Conservation (phyloP, 1,139 yeast genomes). For the Saccharomycopsis phalli region DNA sequence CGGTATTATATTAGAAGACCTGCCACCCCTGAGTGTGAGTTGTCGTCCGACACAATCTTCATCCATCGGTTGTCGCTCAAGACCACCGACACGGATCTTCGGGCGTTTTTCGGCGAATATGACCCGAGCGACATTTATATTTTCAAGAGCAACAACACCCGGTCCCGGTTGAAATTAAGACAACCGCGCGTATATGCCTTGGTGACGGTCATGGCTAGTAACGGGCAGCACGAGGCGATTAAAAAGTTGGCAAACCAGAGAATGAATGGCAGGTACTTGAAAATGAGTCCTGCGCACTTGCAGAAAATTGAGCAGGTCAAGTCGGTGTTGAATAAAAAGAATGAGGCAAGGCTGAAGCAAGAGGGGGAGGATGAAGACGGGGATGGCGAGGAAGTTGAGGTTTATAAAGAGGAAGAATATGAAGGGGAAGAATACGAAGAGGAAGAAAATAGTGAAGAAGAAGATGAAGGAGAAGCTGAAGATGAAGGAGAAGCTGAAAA, state of each 20-base stretch:
- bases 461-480: no score
- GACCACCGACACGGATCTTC: slow-evolving; percentile 35
- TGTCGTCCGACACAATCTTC: slow-evolving; percentile 44
- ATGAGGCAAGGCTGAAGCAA: slow-evolving; percentile 9
- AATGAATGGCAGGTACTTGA: slow-evolving; percentile 31
- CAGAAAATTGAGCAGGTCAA: slow-evolving; percentile 37
- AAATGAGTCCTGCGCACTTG: slow-evolving; percentile 34
- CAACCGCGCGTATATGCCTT: slow-evolving; percentile 41
- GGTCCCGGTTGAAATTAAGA: slow-evolving; percentile 26
- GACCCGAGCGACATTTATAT: slow-evolving; percentile 41
- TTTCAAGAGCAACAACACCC: slow-evolving; percentile 30
- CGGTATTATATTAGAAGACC: no score
- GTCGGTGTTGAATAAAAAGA: slow-evolving; percentile 24
- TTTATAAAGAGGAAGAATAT: no score
- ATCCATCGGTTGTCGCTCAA: slow-evolving; percentile 38
- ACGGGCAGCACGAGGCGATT: slow-evolving; percentile 37
- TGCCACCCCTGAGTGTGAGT: slow-evolving; percentile 13
- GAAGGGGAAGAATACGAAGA: no score
- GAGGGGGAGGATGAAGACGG: neutral
- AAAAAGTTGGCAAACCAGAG: slow-evolving; percentile 32
- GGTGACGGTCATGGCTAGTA: slow-evolving; percentile 36
- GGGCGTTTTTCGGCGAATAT: slow-evolving; percentile 37
- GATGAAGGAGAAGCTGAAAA: no score
- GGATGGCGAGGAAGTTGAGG: no score
- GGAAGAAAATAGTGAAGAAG: no score